Base-by-base conservation (phyloP, 2,329 filamentous ascomycete genomes). In the Xylariaceae sp. region DNA sequence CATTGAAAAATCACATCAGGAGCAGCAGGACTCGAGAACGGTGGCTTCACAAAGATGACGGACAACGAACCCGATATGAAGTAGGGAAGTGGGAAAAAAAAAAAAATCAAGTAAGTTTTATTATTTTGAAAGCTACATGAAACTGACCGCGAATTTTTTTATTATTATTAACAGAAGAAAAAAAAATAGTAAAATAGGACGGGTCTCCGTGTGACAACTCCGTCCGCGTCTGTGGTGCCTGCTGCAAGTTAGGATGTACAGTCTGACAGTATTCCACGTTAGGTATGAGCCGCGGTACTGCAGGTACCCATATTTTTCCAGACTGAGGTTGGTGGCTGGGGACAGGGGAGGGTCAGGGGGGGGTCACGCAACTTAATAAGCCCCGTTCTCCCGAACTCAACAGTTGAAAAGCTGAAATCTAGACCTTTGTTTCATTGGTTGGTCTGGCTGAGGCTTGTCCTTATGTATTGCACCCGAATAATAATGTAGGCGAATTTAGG, bases 301-400 rank as follows among this genome's bases (percentile, higher is more conserved):
- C 37, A 44, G 16, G 18, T 19, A 23, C 40, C 44, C 51, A 50
- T 43, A 41, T 32, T 21, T 49, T 47, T 54, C 54, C 55, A 41
- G 20, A 18, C 42, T 43, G 26, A 50, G 52, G 44, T 60, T 48
- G 46, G 45, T 41, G 48, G 41, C 37, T 29, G 44, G 52, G n/a
- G n/a, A n/a, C n/a, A n/a, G n/a, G n/a, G n/a, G n/a, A n/a, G n/a
- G n/a, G n/a, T n/a, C n/a, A n/a, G n/a, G n/a, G n/a, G n/a, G 47
- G 44, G 21, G 46, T 55, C 48, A 54, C 50, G 47, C 46, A 59
- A 59, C 32, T 14, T 23, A 10, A n/a, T 26, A 40, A 40, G 32
- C 44, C 19, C 52, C 45, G 62, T 66, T 53, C 56, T 59, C 58
- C 58, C 62, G 53, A 51, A 52, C 67, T 63, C 67, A 69, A 69